phyloP scores from a whole-genome alignment of 176 grass and related monocot species.

The Aegilops bicornis region DNA sequence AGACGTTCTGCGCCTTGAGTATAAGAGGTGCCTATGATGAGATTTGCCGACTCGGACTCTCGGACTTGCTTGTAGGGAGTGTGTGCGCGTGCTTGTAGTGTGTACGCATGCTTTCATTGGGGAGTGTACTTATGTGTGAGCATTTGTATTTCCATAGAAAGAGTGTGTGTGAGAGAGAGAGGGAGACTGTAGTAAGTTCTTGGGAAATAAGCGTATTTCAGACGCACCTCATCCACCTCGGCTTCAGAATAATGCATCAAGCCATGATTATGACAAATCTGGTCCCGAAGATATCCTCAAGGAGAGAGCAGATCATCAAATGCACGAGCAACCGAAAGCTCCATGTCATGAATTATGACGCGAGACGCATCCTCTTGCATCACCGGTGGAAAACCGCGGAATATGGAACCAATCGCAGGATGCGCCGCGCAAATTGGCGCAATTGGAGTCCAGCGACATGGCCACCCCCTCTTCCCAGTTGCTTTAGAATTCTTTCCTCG shows the following conservation, averaged over 20 bases:
- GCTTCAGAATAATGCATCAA: background rate
- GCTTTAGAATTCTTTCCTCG: slow-evolving; percentile 16
- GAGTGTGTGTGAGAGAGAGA: too few relatives aligned
- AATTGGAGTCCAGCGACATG: slow-evolving; percentile 30
- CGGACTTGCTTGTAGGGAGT: too few relatives aligned
- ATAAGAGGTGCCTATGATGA: background rate
- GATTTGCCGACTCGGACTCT: background rate
- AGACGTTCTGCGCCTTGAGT: too few relatives aligned
- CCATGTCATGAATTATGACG: slow-evolving; percentile 1
- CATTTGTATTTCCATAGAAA: too few relatives aligned
- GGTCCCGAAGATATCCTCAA: background rate
- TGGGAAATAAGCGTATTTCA: background rate
- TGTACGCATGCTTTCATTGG: too few relatives aligned
- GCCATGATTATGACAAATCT: background rate
- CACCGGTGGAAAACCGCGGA: background rate
- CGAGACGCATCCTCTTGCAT: background rate
- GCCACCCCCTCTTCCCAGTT: background rate
- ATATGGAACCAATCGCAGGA: background rate
- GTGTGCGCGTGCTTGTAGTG: too few relatives aligned
- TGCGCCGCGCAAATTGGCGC: background rate
- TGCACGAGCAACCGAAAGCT: background rate
- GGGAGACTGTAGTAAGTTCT: background rate
- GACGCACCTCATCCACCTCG: background rate
- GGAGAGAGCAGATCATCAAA: background rate
- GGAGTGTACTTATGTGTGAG: too few relatives aligned